Evolutionary conservation across 1,284 basidiomycete species (phyloP).

Genomic region (Fomitopsis pinicola): DNA sequence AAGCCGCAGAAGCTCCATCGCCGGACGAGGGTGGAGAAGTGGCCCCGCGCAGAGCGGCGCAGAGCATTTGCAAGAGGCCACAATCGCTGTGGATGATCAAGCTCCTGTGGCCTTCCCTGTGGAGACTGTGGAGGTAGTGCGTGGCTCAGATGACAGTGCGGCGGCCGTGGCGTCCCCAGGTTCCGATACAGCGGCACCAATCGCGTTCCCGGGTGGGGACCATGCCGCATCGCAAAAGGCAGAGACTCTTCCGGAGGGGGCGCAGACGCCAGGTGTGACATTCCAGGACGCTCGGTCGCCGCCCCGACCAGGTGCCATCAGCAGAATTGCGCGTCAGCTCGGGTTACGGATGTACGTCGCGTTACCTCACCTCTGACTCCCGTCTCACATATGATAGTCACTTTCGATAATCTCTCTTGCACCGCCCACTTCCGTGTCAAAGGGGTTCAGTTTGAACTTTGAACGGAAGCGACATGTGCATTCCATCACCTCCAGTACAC

Average conservation of each 20-base stretch:
- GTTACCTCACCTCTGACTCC: too few species aligned
- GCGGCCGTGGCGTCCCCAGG: constrained; percentile 22
- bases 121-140: constrained; percentile 11
- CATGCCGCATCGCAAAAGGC: constrained; percentile 25
- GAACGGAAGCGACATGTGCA: too few species aligned
- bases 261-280: constrained; percentile 30
- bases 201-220: constrained; percentile 36
- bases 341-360: too few species aligned
- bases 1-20: constrained; percentile 10
- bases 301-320: constrained; percentile 50
- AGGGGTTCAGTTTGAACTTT: too few species aligned
- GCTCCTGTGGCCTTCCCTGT: background rate
- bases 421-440: too few species aligned
- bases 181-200: constrained; percentile 20
- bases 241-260: constrained; percentile 22
- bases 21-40: background rate
- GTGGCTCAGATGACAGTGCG: background rate
- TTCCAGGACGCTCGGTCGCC: constrained; percentile 34
- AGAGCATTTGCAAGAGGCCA: background rate
- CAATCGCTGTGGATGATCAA: background rate
- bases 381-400: too few species aligned
- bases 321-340: background rate
- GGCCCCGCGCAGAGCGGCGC: background rate
- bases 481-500: too few species aligned
- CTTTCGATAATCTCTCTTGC: too few species aligned